A percentile compares a stretch with the other conserved stretches of the same genome.
phyloP scores from a whole-genome alignment of 139 green algal species.

The Gonium pectorale region DNA sequence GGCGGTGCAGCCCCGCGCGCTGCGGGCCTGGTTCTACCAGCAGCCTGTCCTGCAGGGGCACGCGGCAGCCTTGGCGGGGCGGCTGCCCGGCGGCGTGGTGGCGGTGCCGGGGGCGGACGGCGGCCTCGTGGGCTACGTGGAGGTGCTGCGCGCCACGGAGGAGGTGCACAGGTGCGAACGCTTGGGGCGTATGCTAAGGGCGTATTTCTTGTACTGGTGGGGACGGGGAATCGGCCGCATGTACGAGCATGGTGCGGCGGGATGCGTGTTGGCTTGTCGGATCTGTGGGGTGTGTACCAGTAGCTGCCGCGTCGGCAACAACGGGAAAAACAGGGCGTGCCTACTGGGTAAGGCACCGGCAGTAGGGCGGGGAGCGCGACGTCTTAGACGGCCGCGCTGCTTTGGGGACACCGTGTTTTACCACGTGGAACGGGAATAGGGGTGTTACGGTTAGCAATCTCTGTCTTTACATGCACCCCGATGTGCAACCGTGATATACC shows the following conservation, averaged over 20 bases:
- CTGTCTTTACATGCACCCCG: no score
- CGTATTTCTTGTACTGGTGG: neutral
- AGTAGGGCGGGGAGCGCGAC: no score
- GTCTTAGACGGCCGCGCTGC: no score
- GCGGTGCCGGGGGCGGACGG: conserved; percentile 18
- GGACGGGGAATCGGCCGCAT: neutral
- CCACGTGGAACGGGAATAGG: no score
- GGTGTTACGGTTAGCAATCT: no score
- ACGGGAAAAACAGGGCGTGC: no score
- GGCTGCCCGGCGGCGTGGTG: conserved; percentile 23
- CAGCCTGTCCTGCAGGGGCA: neutral
- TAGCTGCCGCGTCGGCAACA: no score
- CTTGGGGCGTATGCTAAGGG: neutral
- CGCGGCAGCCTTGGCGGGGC: neutral
- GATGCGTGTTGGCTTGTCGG: neutral
- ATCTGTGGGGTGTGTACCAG: no score
- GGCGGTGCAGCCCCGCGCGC: neutral
- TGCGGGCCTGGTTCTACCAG: conserved; percentile 28
- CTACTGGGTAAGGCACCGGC: no score
- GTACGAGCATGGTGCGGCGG: neutral
- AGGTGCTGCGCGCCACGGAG: conserved; percentile 31
- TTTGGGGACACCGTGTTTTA: no score
- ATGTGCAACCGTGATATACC: no score
- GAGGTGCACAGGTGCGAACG: neutral
- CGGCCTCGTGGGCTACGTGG: neutral